These are phyloP conservation scores for Setaria viridis DNA, from an alignment of 202 grass and related monocot species.

Conservation along the genomic window DNA sequence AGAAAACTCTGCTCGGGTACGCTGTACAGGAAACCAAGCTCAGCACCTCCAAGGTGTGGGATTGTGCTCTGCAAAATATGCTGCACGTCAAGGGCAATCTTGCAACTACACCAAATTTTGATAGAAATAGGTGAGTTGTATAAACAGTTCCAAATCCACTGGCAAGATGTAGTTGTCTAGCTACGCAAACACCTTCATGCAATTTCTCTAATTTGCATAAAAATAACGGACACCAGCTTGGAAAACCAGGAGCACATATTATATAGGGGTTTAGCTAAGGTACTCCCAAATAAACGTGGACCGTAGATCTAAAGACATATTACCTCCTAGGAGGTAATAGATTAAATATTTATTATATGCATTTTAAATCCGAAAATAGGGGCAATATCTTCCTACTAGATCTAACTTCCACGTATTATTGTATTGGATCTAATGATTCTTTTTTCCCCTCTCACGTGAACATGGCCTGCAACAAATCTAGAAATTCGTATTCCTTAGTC, in stretches of 20 bases:
- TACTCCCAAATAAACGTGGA: no score
- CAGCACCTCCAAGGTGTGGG: constrained; percentile 70
- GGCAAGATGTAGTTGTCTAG: not conserved
- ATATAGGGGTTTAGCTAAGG: not conserved
- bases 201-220: constrained; percentile 9
- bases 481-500: no score
- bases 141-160: not conserved
- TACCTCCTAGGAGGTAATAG: no score
- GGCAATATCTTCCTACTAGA: no score
- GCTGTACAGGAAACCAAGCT: constrained; percentile 87
- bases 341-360: no score
- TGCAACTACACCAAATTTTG: constrained; percentile 3
- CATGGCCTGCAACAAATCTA: no score
- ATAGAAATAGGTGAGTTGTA: not conserved
- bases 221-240: not conserved
- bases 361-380: no score
- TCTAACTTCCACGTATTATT: no score
- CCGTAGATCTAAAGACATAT: no score
- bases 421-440: no score
- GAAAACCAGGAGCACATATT: not conserved
- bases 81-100: constrained; percentile 2
- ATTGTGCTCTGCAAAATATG: constrained; percentile 64
- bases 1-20: constrained; percentile 93
- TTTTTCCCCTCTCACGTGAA: no score
- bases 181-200: not conserved